A percentile compares a stretch with the other conserved stretches of the same genome.
These are phyloP conservation scores for Teratosphaeria pseudoeucalypti DNA, from an alignment of 2,329 filamentous ascomycete species.

Conservation along the genomic window DNA sequence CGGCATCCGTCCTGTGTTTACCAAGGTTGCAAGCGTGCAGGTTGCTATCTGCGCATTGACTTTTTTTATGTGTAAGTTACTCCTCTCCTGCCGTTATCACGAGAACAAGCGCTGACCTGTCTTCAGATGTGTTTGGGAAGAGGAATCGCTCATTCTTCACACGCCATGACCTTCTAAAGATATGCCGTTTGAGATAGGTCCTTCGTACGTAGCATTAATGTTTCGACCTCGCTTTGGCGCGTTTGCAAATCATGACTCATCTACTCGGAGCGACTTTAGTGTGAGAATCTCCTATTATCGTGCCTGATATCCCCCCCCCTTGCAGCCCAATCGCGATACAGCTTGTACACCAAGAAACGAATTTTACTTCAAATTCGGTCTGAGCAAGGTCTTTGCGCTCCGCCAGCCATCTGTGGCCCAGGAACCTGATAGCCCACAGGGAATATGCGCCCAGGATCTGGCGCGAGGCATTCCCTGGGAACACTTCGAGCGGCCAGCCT, in stretches of 20 bases:
- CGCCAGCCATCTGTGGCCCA: background rate
- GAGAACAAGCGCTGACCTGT: background rate
- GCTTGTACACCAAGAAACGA: background rate
- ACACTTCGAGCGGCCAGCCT: too few relatives aligned
- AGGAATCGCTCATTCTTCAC: conserved; percentile 64
- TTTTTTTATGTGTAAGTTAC: conserved; percentile 65
- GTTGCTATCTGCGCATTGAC: conserved; percentile 64
- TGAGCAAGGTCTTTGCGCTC: background rate
- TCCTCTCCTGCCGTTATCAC: background rate
- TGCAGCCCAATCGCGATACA: background rate
- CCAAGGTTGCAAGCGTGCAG: conserved; percentile 65
- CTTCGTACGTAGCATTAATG: background rate
- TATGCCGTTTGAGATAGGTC: conserved; percentile 29
- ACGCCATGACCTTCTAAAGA: conserved; percentile 58
- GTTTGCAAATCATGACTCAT: background rate
- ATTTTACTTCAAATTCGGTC: background rate
- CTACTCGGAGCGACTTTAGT: background rate
- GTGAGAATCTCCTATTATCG: background rate
- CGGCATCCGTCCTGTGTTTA: conserved; percentile 57
- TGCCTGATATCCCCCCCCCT: background rate
- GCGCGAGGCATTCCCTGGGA: too few relatives aligned
- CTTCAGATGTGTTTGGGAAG: conserved; percentile 66
- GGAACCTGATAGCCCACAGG: background rate
- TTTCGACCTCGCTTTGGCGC: background rate
- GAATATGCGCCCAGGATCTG: background rate